Conservation (phyloP, 2,329 filamentous ascomycete genomes). For the Pseudocercospora pini-densiflorae region DNA sequence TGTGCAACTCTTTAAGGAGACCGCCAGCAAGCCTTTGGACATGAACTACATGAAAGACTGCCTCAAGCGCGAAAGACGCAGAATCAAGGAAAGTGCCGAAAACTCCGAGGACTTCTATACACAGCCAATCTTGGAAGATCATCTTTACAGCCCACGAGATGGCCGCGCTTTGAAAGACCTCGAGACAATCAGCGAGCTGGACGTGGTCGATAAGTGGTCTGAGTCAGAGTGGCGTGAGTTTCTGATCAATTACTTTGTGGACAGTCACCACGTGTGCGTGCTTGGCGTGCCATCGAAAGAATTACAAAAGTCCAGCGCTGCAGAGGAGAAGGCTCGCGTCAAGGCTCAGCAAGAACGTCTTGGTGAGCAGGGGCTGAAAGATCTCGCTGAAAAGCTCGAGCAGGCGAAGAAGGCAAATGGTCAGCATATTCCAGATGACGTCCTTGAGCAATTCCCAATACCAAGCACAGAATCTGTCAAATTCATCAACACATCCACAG, state of each 20-base stretch:
- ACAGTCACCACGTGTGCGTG: slow-evolving; percentile 85
- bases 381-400: slow-evolving; percentile 75
- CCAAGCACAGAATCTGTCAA: slow-evolving; percentile 90
- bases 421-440: slow-evolving; percentile 76
- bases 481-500: slow-evolving; percentile 87
- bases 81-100: slow-evolving; percentile 83
- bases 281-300: slow-evolving; percentile 83
- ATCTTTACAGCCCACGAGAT: slow-evolving; percentile 84
- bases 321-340: slow-evolving; percentile 77
- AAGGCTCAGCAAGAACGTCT: slow-evolving; percentile 78
- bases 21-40: slow-evolving; percentile 78
- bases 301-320: slow-evolving; percentile 79
- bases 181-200: slow-evolving; percentile 57
- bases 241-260: slow-evolving; percentile 79
- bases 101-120: slow-evolving; percentile 80
- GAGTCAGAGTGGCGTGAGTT: slow-evolving; percentile 84
- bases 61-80: slow-evolving; percentile 77
- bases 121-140: slow-evolving; percentile 86
- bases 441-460: slow-evolving; percentile 82
- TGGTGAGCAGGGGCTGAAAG: slow-evolving; percentile 78
- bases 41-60: slow-evolving; percentile 91
- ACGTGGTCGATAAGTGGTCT: slow-evolving; percentile 75
- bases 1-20: slow-evolving; percentile 80
- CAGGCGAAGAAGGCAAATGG: slow-evolving; percentile 88
- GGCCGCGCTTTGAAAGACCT: slow-evolving; percentile 59